These are phyloP conservation scores for Musa balbisiana DNA, from an alignment of 202 grass and related monocot species.

Conservation along the genomic window DNA sequence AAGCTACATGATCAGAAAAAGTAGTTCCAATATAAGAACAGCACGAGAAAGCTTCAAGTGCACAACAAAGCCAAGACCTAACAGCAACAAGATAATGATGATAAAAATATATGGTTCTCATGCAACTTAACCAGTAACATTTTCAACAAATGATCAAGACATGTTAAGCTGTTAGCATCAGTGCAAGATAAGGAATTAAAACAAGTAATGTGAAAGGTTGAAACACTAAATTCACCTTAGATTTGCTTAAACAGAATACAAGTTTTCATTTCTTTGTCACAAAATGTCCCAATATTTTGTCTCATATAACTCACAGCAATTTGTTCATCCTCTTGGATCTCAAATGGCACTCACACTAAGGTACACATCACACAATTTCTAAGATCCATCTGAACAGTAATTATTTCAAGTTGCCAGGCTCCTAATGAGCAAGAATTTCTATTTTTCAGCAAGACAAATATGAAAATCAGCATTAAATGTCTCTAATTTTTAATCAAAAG, in stretches of 20 bases:
- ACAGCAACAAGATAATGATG: not conserved
- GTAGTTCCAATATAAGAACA: not conserved
- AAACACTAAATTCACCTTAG: not conserved
- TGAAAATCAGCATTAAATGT: not conserved
- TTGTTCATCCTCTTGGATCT: not conserved
- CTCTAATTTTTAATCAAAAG: not conserved
- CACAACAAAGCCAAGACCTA: not conserved
- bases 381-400: not conserved
- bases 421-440: not conserved
- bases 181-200: too few relatives aligned
- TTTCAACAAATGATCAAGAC: not conserved
- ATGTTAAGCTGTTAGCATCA: too few relatives aligned
- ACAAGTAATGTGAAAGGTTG: too few relatives aligned
- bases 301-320: not conserved
- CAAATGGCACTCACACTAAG: not conserved
- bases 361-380: not conserved
- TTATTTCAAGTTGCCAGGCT: not conserved
- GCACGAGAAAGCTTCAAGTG: not conserved
- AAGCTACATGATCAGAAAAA: conserved; percentile 67
- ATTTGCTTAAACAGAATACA: too few relatives aligned
- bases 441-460: not conserved
- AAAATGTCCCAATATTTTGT: not conserved
- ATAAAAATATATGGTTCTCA: not conserved
- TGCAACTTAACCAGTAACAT: not conserved
- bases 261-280: not conserved